Base-by-base conservation (phyloP, 2,329 filamentous ascomycete genomes). In the Acrodontium crateriforme region DNA sequence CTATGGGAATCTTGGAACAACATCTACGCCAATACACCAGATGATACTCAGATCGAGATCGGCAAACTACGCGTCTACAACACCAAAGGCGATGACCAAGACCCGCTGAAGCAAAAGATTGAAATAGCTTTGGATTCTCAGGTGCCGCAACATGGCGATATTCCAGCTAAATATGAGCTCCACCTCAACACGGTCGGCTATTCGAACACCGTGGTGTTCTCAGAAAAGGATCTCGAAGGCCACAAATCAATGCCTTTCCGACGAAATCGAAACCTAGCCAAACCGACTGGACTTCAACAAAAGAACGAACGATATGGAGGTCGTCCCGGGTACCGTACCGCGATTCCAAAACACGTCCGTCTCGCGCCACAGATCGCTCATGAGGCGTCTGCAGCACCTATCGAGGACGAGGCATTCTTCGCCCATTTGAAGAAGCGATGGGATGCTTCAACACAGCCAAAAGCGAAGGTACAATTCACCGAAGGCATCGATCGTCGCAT, bases 131-230 rank as follows among this genome's bases (percentile, higher is more conserved):
- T 93, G 23, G 62, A 67, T 44, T 65, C 65, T 13, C 65, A 73
- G 28, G 62, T 77, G 27, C 62, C 69, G 6, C 65, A 73, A 37
- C 83, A 92, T 50, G 68, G 77, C 41, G 59, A 67, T 4, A 65
- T 94, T n/a, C 84, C 85, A 8, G 82, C 82, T 47, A 83, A 92
- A 47, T 98, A 94, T 56, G 71, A 82, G 40, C 60, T 95, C 32
- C 74, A 83, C 25, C 65, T 83, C 25, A 74, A 69, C 14, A 68
- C 72, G 21, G 52, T 62, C 22, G 58, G 69, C n/a, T 72, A 87
- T 18, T 72, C 71, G 46, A 94, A 93, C 55, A 89, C 84, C 12
- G 92, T 79, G 50, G 64, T 95, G 31, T 98, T 98, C 50, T 84
- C 79, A 21, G 89, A 98, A 56, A 84, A 92, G 52, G 83, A 95